Evolutionary conservation across 352 stramenopile species (phyloP), one percentile per base, ranked within the genome.

Genomic region (Halophytophthora batemanensis): DNA sequence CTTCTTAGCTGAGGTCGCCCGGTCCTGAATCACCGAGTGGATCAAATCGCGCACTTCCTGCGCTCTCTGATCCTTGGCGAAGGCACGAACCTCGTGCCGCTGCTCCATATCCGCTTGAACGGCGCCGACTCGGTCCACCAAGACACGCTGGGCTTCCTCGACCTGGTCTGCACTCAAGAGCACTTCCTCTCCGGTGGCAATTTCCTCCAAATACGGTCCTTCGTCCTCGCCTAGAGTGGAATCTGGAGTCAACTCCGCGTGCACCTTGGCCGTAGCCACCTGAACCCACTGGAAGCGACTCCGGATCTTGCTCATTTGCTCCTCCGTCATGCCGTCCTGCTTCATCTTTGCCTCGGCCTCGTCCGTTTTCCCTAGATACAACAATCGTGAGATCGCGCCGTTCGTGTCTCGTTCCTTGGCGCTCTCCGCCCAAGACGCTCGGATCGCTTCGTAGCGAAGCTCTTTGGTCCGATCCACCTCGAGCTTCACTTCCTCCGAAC

Each of bases 391-490:
- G 12, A 76, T 66, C 4, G 55, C 55, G 22, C 73, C 77, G 44
- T 84, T 80, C 6, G 74, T 82, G 29, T 75, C 71, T 18, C 80
- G 75, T 46, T 77, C 69, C 38, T 74, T 71, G 0, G 75, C 56
- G n/a, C 68, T 64, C 45, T 88, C 74, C 1, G 57, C 63, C 76
- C 81, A 89, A 0, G 50, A 60, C 6, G 56, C 63, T 42, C 66
- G 72, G 56, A 86, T 77, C 21, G 61, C 65, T 34, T 87, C 74
- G 13, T 70, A 77, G 2, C 67, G 64, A 12, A 71, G 61, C 38
- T 88, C 78, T 55, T 77, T 74, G 1, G 67, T 62, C 28, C 71
- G 73, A 48, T 87, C 72, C 51, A 75, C 68, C 18, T 78, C 74
- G 12, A 90, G 43, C 25, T 84, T 82, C 5, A 86, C 70, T 2